Percentiles rank a stretch among this genome's conserved stretches.
Evolutionary conservation across 345 rosid species (phyloP).

Genomic region (Populus nigra): DNA sequence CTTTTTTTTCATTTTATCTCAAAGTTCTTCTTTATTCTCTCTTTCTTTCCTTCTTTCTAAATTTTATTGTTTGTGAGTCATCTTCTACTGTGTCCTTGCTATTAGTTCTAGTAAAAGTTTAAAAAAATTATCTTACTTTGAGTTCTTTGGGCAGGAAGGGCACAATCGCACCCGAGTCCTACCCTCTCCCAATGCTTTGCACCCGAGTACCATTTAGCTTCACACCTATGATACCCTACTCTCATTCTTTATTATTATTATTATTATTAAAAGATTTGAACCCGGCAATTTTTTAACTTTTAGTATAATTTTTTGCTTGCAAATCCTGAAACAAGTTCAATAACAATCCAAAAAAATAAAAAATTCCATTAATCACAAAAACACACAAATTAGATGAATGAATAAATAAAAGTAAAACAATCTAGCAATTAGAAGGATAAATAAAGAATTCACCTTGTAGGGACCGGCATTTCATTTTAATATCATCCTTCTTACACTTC

Average conservation of each 20-base stretch:
- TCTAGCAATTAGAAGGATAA: not conserved
- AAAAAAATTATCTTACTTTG: not conserved
- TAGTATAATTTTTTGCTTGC: not conserved
- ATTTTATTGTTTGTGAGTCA: too few relatives aligned
- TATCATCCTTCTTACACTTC: slow-evolving; percentile 30
- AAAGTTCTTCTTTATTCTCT: not conserved
- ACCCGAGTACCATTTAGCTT: too few relatives aligned
- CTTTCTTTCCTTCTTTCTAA: too few relatives aligned
- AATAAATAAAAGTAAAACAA: not conserved
- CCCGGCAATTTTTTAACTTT: not conserved
- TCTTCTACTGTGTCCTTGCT: not conserved
- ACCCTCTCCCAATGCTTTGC: not conserved
- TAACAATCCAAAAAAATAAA: not conserved
- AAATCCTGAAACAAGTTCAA: slow-evolving; percentile 13
- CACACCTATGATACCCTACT: too few relatives aligned
- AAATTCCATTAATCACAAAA: not conserved
- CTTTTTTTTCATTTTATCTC: not conserved
- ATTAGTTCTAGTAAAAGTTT: not conserved
- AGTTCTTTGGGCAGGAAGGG: not conserved
- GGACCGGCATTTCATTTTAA: slow-evolving; percentile 27
- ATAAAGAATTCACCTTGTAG: slow-evolving; percentile 48
- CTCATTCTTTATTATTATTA: not conserved
- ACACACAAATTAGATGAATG: not conserved
- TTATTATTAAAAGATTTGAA: not conserved
- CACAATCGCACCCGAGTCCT: not conserved